Conservation (phyloP, 495 filamentous ascomycete species). For the Rhypophila decipiens region DNA sequence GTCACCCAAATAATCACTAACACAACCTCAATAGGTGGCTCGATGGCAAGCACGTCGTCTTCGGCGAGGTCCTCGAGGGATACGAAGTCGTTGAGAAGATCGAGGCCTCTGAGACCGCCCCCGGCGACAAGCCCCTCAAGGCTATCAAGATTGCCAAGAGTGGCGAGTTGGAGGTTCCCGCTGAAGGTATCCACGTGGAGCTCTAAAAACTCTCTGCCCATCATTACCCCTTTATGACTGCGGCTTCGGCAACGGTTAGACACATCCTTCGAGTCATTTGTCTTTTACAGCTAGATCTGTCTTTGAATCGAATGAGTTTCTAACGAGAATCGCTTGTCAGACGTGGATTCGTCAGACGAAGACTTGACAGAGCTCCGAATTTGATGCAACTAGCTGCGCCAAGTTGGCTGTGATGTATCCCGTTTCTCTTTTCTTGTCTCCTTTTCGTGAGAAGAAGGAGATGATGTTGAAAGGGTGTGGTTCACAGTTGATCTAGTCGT, state of each 20-base stretch:
- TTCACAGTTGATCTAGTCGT: background rate
- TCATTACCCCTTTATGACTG: background rate
- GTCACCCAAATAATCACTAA: slow-evolving; percentile 5
- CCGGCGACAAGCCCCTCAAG: slow-evolving; percentile 65
- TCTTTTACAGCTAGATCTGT: too few relatives aligned
- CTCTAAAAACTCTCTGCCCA: slow-evolving; percentile 53
- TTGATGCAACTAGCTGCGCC: background rate
- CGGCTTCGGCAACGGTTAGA: background rate
- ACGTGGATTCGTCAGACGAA: background rate
- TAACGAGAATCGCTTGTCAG: background rate
- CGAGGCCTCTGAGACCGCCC: slow-evolving; percentile 65
- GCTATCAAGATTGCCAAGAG: slow-evolving; percentile 87
- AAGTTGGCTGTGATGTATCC: background rate
- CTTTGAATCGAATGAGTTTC: background rate
- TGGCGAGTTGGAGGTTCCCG: slow-evolving; percentile 79
- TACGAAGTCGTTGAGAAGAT: slow-evolving; percentile 87
- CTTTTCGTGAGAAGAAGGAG: background rate
- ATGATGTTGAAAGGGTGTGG: background rate
- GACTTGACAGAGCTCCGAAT: background rate
- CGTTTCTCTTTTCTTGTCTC: background rate
- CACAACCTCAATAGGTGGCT: slow-evolving; percentile 57
- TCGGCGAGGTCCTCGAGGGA: slow-evolving; percentile 86
- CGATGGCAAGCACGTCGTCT: slow-evolving; percentile 84
- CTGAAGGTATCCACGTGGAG: slow-evolving; percentile 98
- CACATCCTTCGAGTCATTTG: too few relatives aligned